Base-by-base conservation (phyloP, 2,329 filamentous ascomycete genomes). In the Trichophyton schoenleinii region DNA sequence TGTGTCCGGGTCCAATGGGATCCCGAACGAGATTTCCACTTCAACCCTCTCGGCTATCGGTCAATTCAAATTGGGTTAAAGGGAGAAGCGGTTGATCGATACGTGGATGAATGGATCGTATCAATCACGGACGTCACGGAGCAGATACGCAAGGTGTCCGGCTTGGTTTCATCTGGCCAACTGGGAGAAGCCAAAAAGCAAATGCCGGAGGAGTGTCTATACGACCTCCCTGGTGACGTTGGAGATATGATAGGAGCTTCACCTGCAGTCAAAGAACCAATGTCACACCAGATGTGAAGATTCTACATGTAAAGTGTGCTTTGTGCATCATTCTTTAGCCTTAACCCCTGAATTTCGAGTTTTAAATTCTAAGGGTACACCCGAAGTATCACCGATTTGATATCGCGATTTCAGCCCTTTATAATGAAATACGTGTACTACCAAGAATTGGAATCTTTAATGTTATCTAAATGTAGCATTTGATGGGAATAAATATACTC, bases 1-100 rank as follows among this genome's bases (percentile, higher is more conserved):
- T 68, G 68, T 11, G 81, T 85, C 0, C 75, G 79, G n/a, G 75
- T 85, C 6, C 83, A 86, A 68, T 87, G 84, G 83, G 84, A 86
- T 69, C 83, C 83, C 0, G 84, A 86, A 67, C 68, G 84, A 20
- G 74, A 75, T 25, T 69, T 78, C 1, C 68, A 69, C 41, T 68
- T 85, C 9, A 76, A 69, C 9, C 74, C 72, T 63, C 63, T 84
- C 59, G 69, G 66, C 6, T 78, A 81, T 67, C 73, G 83, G 48
- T 84, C 81, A 67, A 82, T 86, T 34, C 83, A 86, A 73, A 80
- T 86, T 64, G 83, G 83, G 0, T 78, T 86, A n/a, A 77, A 79
- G 0, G 75, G 70, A 1, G 69, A 68, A 0, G 65, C 82, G 59
- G 77, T 77, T 38, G 69, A 70, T 31, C 70, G 66, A 31, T 84